A percentile compares a stretch with the other conserved stretches of the same genome.
These are phyloP conservation scores for Heliosperma pusillum DNA, from an alignment of 148 eudicot genomes.

Conservation along the genomic window DNA sequence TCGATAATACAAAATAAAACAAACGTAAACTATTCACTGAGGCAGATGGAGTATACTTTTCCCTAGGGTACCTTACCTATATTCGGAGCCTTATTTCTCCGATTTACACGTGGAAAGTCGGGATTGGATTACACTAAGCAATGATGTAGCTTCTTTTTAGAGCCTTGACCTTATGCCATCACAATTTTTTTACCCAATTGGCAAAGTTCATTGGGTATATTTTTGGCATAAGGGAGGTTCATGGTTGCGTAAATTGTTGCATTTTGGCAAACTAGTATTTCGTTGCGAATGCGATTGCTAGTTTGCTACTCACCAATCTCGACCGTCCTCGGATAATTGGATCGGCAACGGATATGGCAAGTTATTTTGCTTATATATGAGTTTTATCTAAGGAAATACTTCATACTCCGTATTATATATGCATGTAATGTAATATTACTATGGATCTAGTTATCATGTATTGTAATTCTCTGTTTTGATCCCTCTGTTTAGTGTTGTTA, in stretches of 20 bases:
- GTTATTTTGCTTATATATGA: too few species aligned
- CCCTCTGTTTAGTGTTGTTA: too few species aligned
- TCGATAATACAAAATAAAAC: too few species aligned
- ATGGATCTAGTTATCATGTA: conserved; percentile 9
- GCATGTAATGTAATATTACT: neutral
- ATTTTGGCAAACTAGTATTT: conserved; percentile 21
- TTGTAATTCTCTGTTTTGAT: conserved; percentile 12
- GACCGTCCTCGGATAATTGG: conserved; percentile 11
- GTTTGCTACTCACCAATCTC: conserved; percentile 2
- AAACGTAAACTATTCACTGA: too few species aligned
- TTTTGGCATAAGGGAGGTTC: conserved; percentile 23
- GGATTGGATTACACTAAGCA: conserved; percentile 15
- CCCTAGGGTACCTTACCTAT: conserved; percentile 18
- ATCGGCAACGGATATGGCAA: neutral
- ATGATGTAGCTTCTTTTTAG: conserved; percentile 26
- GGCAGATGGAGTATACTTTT: too few species aligned
- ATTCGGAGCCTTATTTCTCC: conserved; percentile 7
- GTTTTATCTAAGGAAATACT: neutral
- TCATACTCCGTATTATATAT: neutral
- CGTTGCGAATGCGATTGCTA: conserved; percentile 16
- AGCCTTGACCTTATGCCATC: conserved; percentile 19
- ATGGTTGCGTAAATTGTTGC: conserved; percentile 18
- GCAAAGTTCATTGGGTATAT: conserved; percentile 25
- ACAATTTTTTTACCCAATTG: conserved; percentile 28
- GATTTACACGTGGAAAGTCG: conserved; percentile 7